Evolutionary conservation across 352 stramenopile genomes (phyloP), one percentile per base, ranked within the genome.

Genomic region (Phytophthora pini): DNA sequence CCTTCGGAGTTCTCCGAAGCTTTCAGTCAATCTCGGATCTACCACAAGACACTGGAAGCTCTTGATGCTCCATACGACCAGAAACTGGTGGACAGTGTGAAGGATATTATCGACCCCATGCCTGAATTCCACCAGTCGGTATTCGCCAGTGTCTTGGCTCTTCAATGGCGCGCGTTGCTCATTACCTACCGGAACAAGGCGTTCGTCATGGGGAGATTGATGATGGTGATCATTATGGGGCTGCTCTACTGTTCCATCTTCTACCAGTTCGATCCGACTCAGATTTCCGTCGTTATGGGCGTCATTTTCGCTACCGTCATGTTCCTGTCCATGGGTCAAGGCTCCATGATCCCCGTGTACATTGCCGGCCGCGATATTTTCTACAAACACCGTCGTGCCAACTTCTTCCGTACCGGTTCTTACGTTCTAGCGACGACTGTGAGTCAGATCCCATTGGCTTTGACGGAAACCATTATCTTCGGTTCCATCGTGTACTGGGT

Each of bases 161-260:
- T 83, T 9, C 47, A 77, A n/a, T 45, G 45, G 15, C 83, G 89
- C 3, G 74, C 90, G 39, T 60, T 90, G 38, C 67, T 80, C 11
- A 70, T 97, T 6, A 89, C 76, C 62, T 56, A 67, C 5, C 72
- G 75, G 2, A 82, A 87, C 66, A 72, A 65, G 49, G 57, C 60
- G 8, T 74, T 85, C 36, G 54, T 82, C 15, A 68, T 72, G n/a
- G 70, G 56, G 3, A 58, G 75, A 34, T 50, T 61, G 29, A 62
- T 82, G 58, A 81, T 79, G 68, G 61, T 79, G n/a, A 1, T 80
- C 48, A 48, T 83, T 45, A 74, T 80, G 52, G 76, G 70, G 4
- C 38, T 85, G 24, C 43, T 85, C 2, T 76, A 79, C 49, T 43
- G 52, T 20, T 60, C 52, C 39, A 60, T 60, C 39, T 60, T 60